Evolutionary conservation across 352 stramenopile genomes (phyloP).

Genomic region (Thraustochytrium sp.): DNA sequence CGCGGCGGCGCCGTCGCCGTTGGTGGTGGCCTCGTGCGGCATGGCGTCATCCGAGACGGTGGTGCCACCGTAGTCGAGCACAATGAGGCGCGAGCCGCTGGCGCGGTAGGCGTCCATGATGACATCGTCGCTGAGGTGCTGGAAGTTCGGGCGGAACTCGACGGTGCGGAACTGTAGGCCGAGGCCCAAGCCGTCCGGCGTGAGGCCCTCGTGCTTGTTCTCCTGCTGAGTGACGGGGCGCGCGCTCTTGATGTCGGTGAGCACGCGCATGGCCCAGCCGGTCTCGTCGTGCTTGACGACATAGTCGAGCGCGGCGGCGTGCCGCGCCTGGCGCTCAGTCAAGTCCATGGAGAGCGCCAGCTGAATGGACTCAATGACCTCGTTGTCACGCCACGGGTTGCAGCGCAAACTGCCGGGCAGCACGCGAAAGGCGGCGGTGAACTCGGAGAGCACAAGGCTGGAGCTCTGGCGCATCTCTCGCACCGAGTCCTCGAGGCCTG

Average conservation of each 20-base stretch:
- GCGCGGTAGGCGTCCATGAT: constrained; percentile 80
- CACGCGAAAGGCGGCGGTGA: constrained; percentile 92
- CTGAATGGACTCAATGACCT: constrained; percentile 68
- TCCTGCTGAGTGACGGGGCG: constrained; percentile 60
- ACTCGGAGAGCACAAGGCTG: constrained; percentile 83
- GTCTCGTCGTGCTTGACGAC: constrained; percentile 88
- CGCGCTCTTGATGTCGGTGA: constrained; percentile 92
- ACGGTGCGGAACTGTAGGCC: constrained; percentile 91
- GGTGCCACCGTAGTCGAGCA: constrained; percentile 98
- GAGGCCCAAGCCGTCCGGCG: constrained; percentile 79
- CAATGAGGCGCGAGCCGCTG: constrained; percentile 78
- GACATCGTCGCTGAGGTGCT: constrained; percentile 79
- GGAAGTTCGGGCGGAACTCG: constrained; percentile 92
- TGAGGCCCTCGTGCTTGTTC: constrained; percentile 82
- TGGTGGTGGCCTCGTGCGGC: constrained; percentile 50
- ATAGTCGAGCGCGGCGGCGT: constrained; percentile 76
- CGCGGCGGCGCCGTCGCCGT: constrained; percentile 46
- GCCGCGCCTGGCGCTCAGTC: constrained; percentile 55
- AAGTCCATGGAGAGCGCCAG: constrained; percentile 62
- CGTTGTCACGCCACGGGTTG: constrained; percentile 93
- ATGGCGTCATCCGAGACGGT: constrained; percentile 78
- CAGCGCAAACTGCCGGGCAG: constrained; percentile 89
- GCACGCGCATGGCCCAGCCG: constrained; percentile 92
- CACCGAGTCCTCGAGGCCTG: not conserved
- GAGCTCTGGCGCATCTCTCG: not conserved